Evolutionary conservation across 441 rosid genomes (phyloP), one percentile per base, ranked within the genome.

Genomic region (Aleurites moluccanus): DNA sequence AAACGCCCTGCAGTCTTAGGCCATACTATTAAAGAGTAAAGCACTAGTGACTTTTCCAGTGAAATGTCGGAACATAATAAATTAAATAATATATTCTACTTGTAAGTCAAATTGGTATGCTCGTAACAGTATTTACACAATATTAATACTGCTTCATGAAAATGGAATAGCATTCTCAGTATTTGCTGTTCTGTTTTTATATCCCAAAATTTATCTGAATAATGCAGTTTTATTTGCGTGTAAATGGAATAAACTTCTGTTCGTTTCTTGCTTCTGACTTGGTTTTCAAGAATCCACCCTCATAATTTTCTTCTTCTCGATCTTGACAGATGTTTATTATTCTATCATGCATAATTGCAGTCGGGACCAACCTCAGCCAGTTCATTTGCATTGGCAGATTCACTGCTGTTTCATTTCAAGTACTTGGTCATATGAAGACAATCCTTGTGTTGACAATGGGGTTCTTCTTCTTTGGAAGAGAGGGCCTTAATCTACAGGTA

Each of bases 371-470:
- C 83, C 97, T 92, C 64, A 93, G 97, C 85, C 98, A 93, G 38
- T 93, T 93, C 91, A 92, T 93, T 59, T 93, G 98, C 86, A 90
- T 93, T 1, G 97, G 98, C 72, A 89, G 97, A 81, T 92, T 90
- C 76, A 88, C 97, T 2, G 97, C 98, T 0, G 98, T 93, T 33
- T 85, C 97, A 2, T 93, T 93, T 86, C 97, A 92, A 88, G 97
- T 93, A 35, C 88, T 93, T 9, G 98, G 98, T 67, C 97, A 93
- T 78, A 93, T 93, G 98, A 93, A 93, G 87, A 93, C 98, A 10
- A 88, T 93, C 50, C 87, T 93, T 1, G 98, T 93, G 50, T 83
- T 93, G 82, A 82, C 87, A 53, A 67, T 93, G 55, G 98, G 98
- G 61, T 93, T 93, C 85, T 69, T 86, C 57, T 87, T 92, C 85